These are phyloP conservation scores for Tremellales sp. DNA, from an alignment of 1,284 basidiomycete species.

Conservation along the genomic window DNA sequence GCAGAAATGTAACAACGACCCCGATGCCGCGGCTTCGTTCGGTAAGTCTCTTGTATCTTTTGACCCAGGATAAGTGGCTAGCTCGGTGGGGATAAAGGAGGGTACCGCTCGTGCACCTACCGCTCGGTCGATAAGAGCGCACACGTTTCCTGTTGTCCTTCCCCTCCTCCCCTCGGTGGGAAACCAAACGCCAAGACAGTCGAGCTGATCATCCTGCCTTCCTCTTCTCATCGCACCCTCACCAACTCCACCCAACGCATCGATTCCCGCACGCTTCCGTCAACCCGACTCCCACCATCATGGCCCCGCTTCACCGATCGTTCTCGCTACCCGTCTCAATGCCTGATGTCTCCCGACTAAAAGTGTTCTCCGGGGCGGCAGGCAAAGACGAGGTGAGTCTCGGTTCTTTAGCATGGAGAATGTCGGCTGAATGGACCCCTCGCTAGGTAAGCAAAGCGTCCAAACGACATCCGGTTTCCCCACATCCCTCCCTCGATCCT, in stretches of 20 bases:
- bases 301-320: slow-evolving; percentile 43
- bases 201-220: not conserved
- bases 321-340: slow-evolving; percentile 44
- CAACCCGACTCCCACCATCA: slow-evolving; percentile 8
- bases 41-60: no score
- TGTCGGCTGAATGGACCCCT: not conserved
- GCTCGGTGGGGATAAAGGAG: slow-evolving; percentile 1
- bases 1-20: not conserved
- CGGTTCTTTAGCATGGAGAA: not conserved
- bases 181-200: not conserved
- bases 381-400: slow-evolving; percentile 46
- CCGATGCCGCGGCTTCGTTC: no score
- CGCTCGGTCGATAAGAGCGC: not conserved
- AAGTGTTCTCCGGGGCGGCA: slow-evolving; percentile 46
- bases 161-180: not conserved
- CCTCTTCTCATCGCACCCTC: not conserved
- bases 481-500: slow-evolving; percentile 7
- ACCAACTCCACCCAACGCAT: not conserved
- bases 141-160: not conserved
- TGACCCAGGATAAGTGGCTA: no score
- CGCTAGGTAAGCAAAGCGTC: slow-evolving; percentile 16
- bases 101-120: not conserved
- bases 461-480: not conserved
- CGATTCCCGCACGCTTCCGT: not conserved
- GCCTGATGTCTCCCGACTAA: slow-evolving; percentile 41